Evolutionary conservation across 176 grass and related monocot genomes (phyloP), one percentile per base, ranked within the genome.

Genomic region (Carex parvula): DNA sequence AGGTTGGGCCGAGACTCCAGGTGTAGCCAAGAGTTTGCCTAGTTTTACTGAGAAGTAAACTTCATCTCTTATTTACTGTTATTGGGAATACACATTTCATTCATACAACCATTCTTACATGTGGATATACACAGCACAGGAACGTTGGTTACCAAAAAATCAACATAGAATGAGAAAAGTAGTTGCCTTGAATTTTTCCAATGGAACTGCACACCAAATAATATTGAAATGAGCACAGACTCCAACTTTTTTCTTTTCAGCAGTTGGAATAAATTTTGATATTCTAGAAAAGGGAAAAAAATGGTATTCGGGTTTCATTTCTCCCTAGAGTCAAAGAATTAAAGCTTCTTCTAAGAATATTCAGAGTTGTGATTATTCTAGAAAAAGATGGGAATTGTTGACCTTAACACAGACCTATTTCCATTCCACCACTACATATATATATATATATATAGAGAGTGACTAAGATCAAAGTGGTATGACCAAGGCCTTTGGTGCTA

Each of bases 1-100:
- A 30, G 95, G 95, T 81, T 98, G 95, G 95, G 92, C 92, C 17
- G 87, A 98, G 59, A 98, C 90, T 15, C 92, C 91, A 59, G 91
- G 91, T 64, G 91, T 94, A 6, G 74, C 95, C 26, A 93, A 90
- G 84, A 98, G 92, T 84, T 87, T 98, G 86, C 92, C 95, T 0
- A 86, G 83, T 62, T 59, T 94, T 39, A 87, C 95, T 33, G 87
- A 98, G 29, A 93, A 79, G 92, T 97, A 85, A 82, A 0, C 30
- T 81, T 61, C 80, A 84, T 58, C 62, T 85, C 17, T 64, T 5
- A 52, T 79, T 63, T 81, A 62, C n/a, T 24, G 20, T 62, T 81
- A 59, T 81, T 2, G 46, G 39, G 10, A 63, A 76, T 55, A 76
- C 54, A 48, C 13, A 30, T 76, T 30, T 75, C 22, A 15, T 55